phyloP scores from a whole-genome alignment of 208 protist genomes.

The Wallacemonas sp. region DNA sequence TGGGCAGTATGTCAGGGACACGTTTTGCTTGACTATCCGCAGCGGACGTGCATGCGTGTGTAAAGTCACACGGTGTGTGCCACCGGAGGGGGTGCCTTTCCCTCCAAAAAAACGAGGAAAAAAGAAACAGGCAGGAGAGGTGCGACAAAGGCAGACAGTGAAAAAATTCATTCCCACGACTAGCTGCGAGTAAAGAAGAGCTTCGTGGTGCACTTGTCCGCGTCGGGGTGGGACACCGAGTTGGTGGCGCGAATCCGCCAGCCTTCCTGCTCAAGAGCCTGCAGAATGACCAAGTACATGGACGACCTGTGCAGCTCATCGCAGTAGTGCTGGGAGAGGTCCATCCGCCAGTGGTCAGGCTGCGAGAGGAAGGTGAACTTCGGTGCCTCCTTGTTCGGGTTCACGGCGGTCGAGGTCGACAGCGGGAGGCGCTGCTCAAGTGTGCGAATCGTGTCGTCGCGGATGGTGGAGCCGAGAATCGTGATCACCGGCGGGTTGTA shows the following conservation, averaged over 20 bases:
- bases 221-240: constrained; percentile 37
- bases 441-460: constrained; percentile 84
- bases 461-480: constrained; percentile 77
- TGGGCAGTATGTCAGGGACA: no score
- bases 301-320: constrained; percentile 86
- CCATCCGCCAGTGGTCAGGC: constrained; percentile 89
- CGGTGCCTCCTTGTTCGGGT: constrained; percentile 59
- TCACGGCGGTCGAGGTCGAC: constrained; percentile 65
- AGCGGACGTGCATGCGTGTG: no score
- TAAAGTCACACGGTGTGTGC: no score
- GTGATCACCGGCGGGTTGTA: constrained; percentile 91
- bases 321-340: constrained; percentile 90
- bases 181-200: constrained; percentile 82
- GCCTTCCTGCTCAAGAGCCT: constrained; percentile 80
- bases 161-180: constrained; percentile 4
- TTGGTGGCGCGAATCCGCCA: constrained; percentile 84
- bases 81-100: no score
- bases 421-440: constrained; percentile 79
- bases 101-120: constrained; percentile 9
- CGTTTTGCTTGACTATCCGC: no score
- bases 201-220: constrained; percentile 68
- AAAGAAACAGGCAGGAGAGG: no score
- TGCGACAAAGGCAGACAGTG: constrained; percentile 8
- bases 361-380: constrained; percentile 78
- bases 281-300: constrained; percentile 75